Evolutionary conservation across 495 filamentous ascomycete genomes (phyloP), one percentile per base, ranked within the genome.

Genomic region (Talaromyces liani): DNA sequence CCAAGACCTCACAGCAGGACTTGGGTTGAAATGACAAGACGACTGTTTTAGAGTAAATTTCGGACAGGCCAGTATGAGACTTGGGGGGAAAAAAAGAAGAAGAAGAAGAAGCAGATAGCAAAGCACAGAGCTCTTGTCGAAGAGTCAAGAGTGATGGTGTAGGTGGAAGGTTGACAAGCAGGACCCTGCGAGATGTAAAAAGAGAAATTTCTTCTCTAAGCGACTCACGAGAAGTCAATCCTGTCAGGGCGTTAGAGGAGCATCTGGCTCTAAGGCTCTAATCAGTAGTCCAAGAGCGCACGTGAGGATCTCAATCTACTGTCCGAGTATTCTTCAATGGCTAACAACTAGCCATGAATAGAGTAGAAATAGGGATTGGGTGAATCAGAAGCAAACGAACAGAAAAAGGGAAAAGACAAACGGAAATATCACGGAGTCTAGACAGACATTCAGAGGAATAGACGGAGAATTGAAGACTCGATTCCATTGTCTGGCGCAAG

Each of bases 381-480:
- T 16, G 10, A 27, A 54, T 27, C 14, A 54, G 10, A 27, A 54
- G 51, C 51, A 54, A 54, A 54, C 24, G 51, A 54, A 27, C 51
- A 54, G 51, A 16, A 12, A 31, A 27, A 54, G 20, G 9, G 24
- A 12, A 24, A 24, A 54, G 18, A 14, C 20, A 56, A 56, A 27
- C 20, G 22, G 20, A 22, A 56, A 25, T 24, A 56, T 56, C 20
- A 27, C 6, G 12, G 53, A 56, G 53, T 27, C 53, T 29, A 56
- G 53, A 25, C 51, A 56, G 22, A 56, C 53, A 27, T 16, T 27
- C 14, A 22, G 49, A 54, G 18, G 49, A 54, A 24, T 24, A 6
- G 53, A 22, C 12, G 53, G 53, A 56, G 27, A 58, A 36, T 58
- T 58, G 56, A 34, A 34, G 60, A 49, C 60, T 31, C 22, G 60